Evolutionary conservation across 306 rosid genomes (phyloP).

Genomic region (Elaeagnus macrophylla): DNA sequence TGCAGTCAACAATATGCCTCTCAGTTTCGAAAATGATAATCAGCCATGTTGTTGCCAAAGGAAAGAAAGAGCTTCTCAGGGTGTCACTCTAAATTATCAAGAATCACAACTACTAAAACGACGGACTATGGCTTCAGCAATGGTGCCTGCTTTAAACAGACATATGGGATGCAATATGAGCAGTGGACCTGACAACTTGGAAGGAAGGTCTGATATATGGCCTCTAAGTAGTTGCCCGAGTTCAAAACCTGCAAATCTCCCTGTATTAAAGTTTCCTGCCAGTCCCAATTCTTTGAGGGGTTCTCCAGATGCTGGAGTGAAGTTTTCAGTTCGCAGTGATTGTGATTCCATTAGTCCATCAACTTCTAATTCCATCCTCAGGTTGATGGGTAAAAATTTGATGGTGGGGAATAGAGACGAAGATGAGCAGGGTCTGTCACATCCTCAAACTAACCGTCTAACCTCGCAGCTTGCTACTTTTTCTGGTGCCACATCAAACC

Average conservation of each 20-base stretch:
- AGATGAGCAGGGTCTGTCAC: slow-evolving; percentile 29
- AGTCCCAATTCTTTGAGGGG: slow-evolving; percentile 14
- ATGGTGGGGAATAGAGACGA: slow-evolving; percentile 52
- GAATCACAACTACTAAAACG: slow-evolving; percentile 31
- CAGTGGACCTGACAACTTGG: slow-evolving; percentile 17
- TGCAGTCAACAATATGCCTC: slow-evolving; percentile 22
- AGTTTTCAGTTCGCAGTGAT: slow-evolving; percentile 16
- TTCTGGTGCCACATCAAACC: slow-evolving; percentile 19
- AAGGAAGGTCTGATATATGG: slow-evolving; percentile 19
- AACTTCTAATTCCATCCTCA: slow-evolving; percentile 39
- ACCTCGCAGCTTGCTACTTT: slow-evolving; percentile 24
- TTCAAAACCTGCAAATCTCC: slow-evolving; percentile 18
- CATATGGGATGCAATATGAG: slow-evolving; percentile 21
- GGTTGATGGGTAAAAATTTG: slow-evolving; percentile 62
- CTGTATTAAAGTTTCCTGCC: slow-evolving; percentile 11
- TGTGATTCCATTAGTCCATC: slow-evolving; percentile 39
- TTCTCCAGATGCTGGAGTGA: slow-evolving; percentile 19
- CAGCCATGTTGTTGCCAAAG: slow-evolving; percentile 55
- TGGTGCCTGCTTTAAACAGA: slow-evolving; percentile 25
- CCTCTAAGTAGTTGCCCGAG: slow-evolving; percentile 14
- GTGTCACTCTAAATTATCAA: slow-evolving; percentile 26
- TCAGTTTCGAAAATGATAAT: slow-evolving; percentile 18
- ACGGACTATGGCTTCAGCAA: slow-evolving; percentile 19
- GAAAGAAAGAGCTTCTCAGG: slow-evolving; percentile 33
- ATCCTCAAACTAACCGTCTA: slow-evolving; percentile 13